Evolutionary conservation across 495 filamentous ascomycete genomes (phyloP).

Genomic region (Hypoxylon subgilvum): DNA sequence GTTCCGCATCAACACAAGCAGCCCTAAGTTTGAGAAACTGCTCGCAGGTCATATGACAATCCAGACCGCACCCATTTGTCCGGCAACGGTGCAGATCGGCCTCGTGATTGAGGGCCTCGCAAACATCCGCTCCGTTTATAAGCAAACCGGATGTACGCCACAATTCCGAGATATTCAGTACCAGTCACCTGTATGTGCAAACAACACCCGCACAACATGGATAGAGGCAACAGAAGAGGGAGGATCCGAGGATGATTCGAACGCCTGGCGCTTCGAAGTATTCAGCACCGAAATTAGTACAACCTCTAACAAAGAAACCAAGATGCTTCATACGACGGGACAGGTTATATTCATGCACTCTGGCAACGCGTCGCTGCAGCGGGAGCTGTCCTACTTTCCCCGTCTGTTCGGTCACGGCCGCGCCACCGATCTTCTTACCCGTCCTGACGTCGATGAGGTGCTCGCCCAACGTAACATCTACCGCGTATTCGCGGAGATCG

Average conservation of each 20-base stretch:
- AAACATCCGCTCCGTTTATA: conserved; percentile 4
- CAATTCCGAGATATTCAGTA: conserved; percentile 21
- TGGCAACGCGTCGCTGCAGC: conserved; percentile 25
- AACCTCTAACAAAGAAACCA: background rate
- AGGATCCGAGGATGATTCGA: background rate
- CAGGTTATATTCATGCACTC: conserved; percentile 34
- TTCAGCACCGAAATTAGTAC: conserved; percentile 9
- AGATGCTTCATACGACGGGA: conserved; percentile 26
- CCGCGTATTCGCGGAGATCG: conserved; percentile 49
- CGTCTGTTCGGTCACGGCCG: conserved; percentile 48
- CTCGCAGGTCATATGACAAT: conserved; percentile 53
- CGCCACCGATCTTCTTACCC: conserved; percentile 45
- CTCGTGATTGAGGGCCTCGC: conserved; percentile 6
- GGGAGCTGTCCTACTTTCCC: conserved; percentile 50
- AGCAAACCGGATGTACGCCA: background rate
- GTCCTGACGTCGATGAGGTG: conserved; percentile 50
- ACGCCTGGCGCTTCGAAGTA: conserved; percentile 12
- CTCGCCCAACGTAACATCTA: conserved; percentile 58
- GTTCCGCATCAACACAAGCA: conserved; percentile 55
- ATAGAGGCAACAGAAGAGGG: conserved; percentile 6
- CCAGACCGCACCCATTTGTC: conserved; percentile 54
- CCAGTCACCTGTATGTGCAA: conserved; percentile 15
- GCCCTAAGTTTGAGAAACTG: conserved; percentile 43
- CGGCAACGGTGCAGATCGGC: conserved; percentile 45
- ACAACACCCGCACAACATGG: conserved; percentile 10